Evolutionary conservation across 1,284 basidiomycete genomes (phyloP).

Genomic region (Schizopora paradoxa): DNA sequence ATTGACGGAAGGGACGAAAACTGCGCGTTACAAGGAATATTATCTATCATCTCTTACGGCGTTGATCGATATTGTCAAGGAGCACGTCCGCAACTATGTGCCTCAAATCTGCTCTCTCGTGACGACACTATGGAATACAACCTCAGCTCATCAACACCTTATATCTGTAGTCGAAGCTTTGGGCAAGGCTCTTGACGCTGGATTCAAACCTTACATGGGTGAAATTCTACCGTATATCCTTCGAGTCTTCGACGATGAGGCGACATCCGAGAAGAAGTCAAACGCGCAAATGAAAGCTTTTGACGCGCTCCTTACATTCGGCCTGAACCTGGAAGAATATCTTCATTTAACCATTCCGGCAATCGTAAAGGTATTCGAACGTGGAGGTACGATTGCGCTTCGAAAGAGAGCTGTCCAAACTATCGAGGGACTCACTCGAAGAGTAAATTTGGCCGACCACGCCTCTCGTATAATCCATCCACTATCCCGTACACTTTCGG

Average conservation of each 20-base stretch:
- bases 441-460: conserved; percentile 99
- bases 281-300: conserved; percentile 87
- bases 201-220: conserved; percentile 98
- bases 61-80: conserved; percentile 94
- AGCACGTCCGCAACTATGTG: conserved; percentile 93
- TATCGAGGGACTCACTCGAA: conserved; percentile 85
- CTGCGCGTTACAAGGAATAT: conserved; percentile 85
- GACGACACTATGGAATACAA: conserved; percentile 87
- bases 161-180: conserved; percentile 92
- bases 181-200: conserved; percentile 93
- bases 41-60: conserved; percentile 96
- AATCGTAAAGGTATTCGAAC: conserved; percentile 90
- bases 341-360: conserved; percentile 95
- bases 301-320: conserved; percentile 92
- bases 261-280: conserved; percentile 67
- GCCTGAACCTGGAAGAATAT: conserved; percentile 96
- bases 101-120: conserved; percentile 79
- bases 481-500: conserved; percentile 81
- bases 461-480: conserved; percentile 97
- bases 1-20: conserved; percentile 78
- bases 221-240: conserved; percentile 88
- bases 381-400: conserved; percentile 72
- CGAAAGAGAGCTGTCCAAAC: conserved; percentile 90
- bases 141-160: conserved; percentile 84
- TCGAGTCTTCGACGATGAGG: conserved; percentile 85